phyloP scores from a whole-genome alignment of 345 rosid species.

The Heritiera fomes region DNA sequence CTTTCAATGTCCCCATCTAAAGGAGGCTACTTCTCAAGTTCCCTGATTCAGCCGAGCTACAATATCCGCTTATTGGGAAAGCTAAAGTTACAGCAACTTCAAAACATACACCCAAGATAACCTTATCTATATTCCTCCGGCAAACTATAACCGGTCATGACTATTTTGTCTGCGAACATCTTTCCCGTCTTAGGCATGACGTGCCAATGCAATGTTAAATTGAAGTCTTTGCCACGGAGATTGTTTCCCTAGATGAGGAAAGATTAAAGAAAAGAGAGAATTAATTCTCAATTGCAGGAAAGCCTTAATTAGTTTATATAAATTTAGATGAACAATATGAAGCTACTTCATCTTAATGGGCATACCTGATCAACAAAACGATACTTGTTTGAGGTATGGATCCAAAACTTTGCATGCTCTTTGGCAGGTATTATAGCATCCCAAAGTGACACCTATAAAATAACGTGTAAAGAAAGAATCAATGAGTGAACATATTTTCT shows the following conservation, averaged over 20 bases:
- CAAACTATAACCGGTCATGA: constrained; percentile 73
- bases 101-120: constrained; percentile 5
- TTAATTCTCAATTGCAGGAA: not conserved
- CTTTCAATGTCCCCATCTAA: not conserved
- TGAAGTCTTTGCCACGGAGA: constrained; percentile 81
- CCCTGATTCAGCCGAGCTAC: not conserved
- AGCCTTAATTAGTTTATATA: not conserved
- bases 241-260: constrained; percentile 62
- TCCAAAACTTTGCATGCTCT: constrained; percentile 80
- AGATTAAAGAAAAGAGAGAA: not conserved
- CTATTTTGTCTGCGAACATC: constrained; percentile 84
- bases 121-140: constrained; percentile 76
- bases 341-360: not conserved
- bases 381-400: constrained; percentile 77
- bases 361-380: constrained; percentile 88
- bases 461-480: not conserved
- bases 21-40: constrained; percentile 18
- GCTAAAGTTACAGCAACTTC: constrained; percentile 36
- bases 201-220: constrained; percentile 93
- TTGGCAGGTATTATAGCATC: constrained; percentile 84
- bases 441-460: constrained; percentile 84
- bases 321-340: not conserved
- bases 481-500: not conserved
- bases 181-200: constrained; percentile 99
- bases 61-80: not conserved